Evolutionary conservation across 805 yeast genomes (phyloP).

Genomic region (Starmerella sp.): DNA sequence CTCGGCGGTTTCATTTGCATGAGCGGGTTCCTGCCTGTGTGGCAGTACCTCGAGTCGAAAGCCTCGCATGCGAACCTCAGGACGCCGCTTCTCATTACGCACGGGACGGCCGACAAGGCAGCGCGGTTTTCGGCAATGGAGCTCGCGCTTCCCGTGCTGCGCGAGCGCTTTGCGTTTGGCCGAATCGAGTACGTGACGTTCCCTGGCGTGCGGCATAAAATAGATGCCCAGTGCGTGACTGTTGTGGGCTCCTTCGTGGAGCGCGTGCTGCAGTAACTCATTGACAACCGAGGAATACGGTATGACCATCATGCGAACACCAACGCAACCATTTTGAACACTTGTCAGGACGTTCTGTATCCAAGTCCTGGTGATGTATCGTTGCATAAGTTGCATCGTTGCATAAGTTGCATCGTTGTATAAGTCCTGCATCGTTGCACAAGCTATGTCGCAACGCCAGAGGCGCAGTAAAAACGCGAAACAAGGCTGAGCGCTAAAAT

Average conservation of each 20-base stretch:
- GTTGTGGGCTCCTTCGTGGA: not conserved
- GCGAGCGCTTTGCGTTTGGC: slow-evolving; percentile 34
- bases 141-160: not conserved
- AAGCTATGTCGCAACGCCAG: too few relatives aligned
- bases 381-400: too few relatives aligned
- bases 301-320: too few relatives aligned
- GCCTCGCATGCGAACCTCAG: slow-evolving; percentile 36
- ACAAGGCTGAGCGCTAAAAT: too few relatives aligned
- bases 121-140: slow-evolving; percentile 36
- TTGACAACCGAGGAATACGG: too few relatives aligned
- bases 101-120: slow-evolving; percentile 69
- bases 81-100: slow-evolving; percentile 80
- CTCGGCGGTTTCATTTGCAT: slow-evolving; percentile 69
- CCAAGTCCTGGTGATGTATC: too few relatives aligned
- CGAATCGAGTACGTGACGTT: slow-evolving; percentile 41
- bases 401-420: too few relatives aligned
- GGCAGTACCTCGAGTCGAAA: slow-evolving; percentile 12
- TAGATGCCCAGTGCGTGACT: not conserved
- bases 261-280: not conserved
- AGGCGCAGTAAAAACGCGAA: too few relatives aligned
- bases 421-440: too few relatives aligned
- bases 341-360: too few relatives aligned
- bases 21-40: slow-evolving; percentile 56
- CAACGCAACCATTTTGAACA: too few relatives aligned
- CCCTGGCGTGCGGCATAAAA: slow-evolving; percentile 48